Base-by-base conservation (phyloP, 345 rosid species). In the Eucalyptus erythrocorys region DNA sequence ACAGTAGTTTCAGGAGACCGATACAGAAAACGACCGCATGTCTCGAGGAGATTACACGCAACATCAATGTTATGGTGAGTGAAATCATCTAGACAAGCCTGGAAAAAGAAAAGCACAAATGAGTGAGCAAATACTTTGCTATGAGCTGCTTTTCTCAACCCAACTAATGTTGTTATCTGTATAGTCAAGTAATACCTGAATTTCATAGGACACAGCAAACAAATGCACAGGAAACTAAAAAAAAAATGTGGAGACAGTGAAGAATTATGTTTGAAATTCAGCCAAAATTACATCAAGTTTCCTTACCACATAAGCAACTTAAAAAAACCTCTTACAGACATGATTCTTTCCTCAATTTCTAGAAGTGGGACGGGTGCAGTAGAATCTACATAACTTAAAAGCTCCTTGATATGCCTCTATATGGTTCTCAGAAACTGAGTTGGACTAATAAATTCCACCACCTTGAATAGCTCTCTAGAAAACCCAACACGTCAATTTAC, bases 51-150 rank as follows among this genome's bases (percentile, higher is more conserved):
- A 95, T 98, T 96, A 94, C 99, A 98, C 84, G 98, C 99, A 87
- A 96, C 98, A 91, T 98, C 99, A 92, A 98, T 98, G 94, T 98
- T 98, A 91, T 98, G 99, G 92, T 97, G 99, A 90, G 98, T 95
- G 90, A 98, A 98, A 90, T 98, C 99, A 93, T 98, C 99, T 90
- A 95, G 94, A 94, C 99, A 98, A 87, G 99, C 94, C 99, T 98
- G 94, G 48, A 57, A 88, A 53, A 40, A 89, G 61, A 87, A 59
- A 66, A 85, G 87, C 40, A 37, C n/a, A 71, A 57, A n/a, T 64
- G 48, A 68, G 66, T 85, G 68, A 76, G 61, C 43, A 86, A 26
- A 64, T 50, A 34, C 57, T 49, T 12, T 42, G 17, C 68, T 32
- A 86, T 51, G 11, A 50, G 42, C 57, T 34, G n/a, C 45, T 86